These are phyloP conservation scores for Lonicera japonica DNA, from an alignment of 129 eudicot species.

Conservation along the genomic window DNA sequence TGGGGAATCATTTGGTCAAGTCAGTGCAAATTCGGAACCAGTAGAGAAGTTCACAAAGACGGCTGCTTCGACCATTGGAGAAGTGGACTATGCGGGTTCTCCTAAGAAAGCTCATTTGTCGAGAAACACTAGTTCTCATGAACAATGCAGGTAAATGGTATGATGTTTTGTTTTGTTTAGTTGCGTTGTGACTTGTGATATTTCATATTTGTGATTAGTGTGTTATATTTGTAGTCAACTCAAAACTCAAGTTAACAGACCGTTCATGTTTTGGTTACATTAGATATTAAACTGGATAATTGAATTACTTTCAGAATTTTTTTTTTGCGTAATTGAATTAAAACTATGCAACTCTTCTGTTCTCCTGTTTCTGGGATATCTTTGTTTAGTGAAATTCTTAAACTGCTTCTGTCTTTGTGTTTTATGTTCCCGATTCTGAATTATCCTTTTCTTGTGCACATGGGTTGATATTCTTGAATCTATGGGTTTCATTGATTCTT, in stretches of 20 bases:
- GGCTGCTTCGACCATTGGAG: not conserved
- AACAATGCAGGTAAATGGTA: slow-evolving; percentile 16
- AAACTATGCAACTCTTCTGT: too few species aligned
- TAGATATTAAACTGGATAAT: too few species aligned
- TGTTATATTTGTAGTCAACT: too few species aligned
- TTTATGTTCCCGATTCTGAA: too few species aligned
- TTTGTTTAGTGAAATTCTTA: too few species aligned
- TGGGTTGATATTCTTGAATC: not conserved
- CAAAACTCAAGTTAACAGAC: too few species aligned
- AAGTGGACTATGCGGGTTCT: slow-evolving; percentile 2
- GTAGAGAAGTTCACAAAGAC: not conserved
- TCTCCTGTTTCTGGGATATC: too few species aligned
- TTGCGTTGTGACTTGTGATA: not conserved
- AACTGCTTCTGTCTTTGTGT: too few species aligned
- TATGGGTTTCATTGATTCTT: not conserved
- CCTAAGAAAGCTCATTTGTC: slow-evolving; percentile 16
- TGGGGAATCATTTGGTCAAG: not conserved
- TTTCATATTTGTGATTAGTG: not conserved
- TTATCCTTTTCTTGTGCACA: too few species aligned
- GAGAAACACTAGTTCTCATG: slow-evolving; percentile 7
- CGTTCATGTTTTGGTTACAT: too few species aligned
- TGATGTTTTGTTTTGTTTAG: not conserved
- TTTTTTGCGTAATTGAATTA: too few species aligned
- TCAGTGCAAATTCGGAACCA: not conserved
- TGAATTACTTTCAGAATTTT: too few species aligned